These are phyloP conservation scores for Aureobasidium sp. DNA, from an alignment of 2,329 filamentous ascomycete species.

Conservation along the genomic window DNA sequence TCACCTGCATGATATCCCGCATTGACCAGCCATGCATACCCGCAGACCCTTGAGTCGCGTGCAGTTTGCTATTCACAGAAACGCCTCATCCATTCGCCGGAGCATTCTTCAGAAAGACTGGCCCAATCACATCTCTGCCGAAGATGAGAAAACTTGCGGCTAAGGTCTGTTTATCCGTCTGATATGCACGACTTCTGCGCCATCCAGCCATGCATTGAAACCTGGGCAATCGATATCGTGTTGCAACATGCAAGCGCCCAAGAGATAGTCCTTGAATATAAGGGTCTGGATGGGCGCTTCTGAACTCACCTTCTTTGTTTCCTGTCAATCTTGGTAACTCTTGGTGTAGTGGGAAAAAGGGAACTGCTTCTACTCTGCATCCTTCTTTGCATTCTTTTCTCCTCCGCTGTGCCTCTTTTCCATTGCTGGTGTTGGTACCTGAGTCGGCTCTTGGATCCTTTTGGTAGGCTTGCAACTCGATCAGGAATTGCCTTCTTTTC, in stretches of 20 bases:
- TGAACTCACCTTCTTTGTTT: not conserved
- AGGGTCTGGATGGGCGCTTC: not conserved
- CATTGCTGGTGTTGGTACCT: not conserved
- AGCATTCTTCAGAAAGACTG: not conserved
- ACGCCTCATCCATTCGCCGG: not conserved
- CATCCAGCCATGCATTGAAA: not conserved
- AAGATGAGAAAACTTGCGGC: not conserved
- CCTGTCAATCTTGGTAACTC: not conserved
- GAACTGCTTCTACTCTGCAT: not conserved
- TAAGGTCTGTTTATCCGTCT: not conserved
- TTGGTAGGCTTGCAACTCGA: not conserved
- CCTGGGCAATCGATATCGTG: not conserved
- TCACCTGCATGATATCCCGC: not conserved
- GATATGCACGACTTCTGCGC: not conserved
- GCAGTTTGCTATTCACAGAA: not conserved
- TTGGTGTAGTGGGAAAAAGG: not conserved
- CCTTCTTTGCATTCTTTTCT: not conserved
- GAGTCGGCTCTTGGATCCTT: not conserved
- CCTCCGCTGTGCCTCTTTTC: constrained; percentile 5
- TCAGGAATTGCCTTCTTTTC: not conserved
- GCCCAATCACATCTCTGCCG: not conserved
- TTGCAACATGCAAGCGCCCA: constrained; percentile 1
- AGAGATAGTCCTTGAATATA: not conserved
- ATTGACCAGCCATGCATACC: constrained; percentile 4
- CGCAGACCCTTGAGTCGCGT: not conserved